Evolutionary conservation across 2,329 filamentous ascomycete genomes (phyloP), one percentile per base, ranked within the genome.

Genomic region (Dactylella cylindrospora): DNA sequence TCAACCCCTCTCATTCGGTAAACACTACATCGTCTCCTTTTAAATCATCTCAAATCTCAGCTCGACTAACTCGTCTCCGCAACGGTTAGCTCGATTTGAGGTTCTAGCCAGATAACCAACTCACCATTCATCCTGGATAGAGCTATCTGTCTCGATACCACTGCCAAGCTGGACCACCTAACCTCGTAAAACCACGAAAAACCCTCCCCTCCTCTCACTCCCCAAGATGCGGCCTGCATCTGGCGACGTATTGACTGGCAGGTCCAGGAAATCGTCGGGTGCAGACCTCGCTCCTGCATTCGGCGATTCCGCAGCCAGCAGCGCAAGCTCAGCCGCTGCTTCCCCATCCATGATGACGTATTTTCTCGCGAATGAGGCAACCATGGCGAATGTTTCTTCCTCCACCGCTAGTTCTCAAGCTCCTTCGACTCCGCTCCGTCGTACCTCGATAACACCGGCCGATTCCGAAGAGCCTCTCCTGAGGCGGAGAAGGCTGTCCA

Each of bases 311-410:
- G 53, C 52, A 39, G 23, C 61, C 19, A 55, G 51, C 25, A 60
- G 57, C 17, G 23, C 53, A 20, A 32, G 54, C 29, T 51, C 59
- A 6, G 65, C 54, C 29, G 64, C 70, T 33, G 68, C 67, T 49
- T 67, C 70, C 38, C 71, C 67, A 64, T 73, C 74, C 47, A 76
- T 78, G 40, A 79, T 80, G 76, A 78, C 76, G 47, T 80, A 77
- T 65, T 75, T 78, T 64, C 68, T 80, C 43, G 75, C 76, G 66
- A 76, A 79, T 66, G 79, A 80, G 69, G 74, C 76, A 38, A 71
- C 74, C 8, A 71, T 80, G 60, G 54, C 38, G 31, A 29, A 47
- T 15, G 54, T 52, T 22, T 60, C 8, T 73, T 73, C 38, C 68
- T 73, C 44, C 69, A 72, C 38, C 70, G 69, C 17, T 67, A 69